These are phyloP conservation scores for Fraxinus albicans DNA, from an alignment of 305 asterid species.

Conservation along the genomic window DNA sequence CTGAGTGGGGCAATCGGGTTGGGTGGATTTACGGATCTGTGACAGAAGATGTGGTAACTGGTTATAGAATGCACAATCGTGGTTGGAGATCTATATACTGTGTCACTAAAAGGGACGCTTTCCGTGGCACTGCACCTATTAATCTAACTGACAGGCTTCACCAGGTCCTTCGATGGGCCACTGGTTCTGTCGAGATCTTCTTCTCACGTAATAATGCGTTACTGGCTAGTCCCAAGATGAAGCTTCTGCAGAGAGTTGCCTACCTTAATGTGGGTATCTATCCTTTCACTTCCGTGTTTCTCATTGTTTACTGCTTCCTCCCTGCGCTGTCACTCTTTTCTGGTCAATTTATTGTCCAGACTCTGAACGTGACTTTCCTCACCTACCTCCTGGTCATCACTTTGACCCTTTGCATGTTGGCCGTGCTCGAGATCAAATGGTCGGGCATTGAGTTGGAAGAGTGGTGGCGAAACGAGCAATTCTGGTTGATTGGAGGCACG, in stretches of 20 bases:
- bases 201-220: not conserved
- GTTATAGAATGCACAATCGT: not conserved
- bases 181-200: not conserved
- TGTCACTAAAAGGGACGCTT: not conserved
- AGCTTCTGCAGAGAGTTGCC: not conserved
- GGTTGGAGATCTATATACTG: not conserved
- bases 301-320: not conserved
- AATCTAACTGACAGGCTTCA: not conserved
- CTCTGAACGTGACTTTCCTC: not conserved
- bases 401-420: not conserved
- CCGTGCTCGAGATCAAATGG: not conserved
- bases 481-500: slow-evolving; percentile 1
- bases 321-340: not conserved
- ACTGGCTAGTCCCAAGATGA: not conserved
- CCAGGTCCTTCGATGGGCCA: slow-evolving; percentile 1
- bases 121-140: not conserved
- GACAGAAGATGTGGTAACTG: not conserved
- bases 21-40: not conserved
- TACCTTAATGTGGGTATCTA: not conserved
- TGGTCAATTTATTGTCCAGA: not conserved
- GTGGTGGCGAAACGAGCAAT: not conserved
- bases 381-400: not conserved
- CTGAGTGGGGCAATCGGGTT: not conserved
- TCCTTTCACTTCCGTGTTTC: not conserved
- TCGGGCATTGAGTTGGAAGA: not conserved